Conservation (phyloP, 176 grass and related monocot genomes). For the Paspalum vaginatum region DNA sequence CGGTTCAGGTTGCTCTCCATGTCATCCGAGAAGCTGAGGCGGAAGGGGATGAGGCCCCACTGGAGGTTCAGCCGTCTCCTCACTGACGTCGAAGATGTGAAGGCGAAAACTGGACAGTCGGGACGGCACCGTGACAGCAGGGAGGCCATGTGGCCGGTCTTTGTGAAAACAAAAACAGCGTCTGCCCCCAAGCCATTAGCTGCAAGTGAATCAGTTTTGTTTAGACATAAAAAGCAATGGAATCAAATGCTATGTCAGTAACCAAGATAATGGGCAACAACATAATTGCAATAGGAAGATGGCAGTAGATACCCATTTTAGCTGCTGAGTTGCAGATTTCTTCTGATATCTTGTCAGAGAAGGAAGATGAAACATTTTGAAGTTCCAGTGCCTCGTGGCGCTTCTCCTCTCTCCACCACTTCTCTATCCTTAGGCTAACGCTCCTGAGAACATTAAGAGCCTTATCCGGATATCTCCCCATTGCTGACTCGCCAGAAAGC, state of each 20-base stretch:
- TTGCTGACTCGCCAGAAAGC: conserved; percentile 99
- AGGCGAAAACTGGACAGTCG: conserved; percentile 91
- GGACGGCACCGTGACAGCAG: conserved; percentile 86
- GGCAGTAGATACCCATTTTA: conserved; percentile 76
- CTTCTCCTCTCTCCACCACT: conserved; percentile 99
- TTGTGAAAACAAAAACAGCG: conserved; percentile 89
- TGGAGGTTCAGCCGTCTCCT: conserved; percentile 85
- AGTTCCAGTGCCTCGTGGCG: conserved; percentile 67
- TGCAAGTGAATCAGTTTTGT: conserved; percentile 36
- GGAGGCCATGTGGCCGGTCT: conserved; percentile 85
- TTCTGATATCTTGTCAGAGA: conserved; percentile 87
- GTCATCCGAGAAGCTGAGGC: conserved; percentile 70
- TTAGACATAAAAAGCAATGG: conserved; percentile 12
- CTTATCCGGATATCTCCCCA: conserved; percentile 93
- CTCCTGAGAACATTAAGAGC: conserved; percentile 84
- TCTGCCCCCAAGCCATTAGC: conserved; percentile 92
- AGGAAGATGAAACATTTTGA: conserved; percentile 73
- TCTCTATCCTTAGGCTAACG: conserved; percentile 91
- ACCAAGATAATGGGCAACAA: background rate
- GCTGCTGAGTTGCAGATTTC: conserved; percentile 97
- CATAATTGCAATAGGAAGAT: background rate
- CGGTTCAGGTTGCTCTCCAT: conserved; percentile 98
- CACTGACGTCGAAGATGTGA: conserved; percentile 72
- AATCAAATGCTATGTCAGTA: background rate
- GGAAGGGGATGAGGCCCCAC: conserved; percentile 95